Evolutionary conservation across 148 eudicot species (phyloP), one percentile per base, ranked within the genome.

Genomic region (Camellia japonica): DNA sequence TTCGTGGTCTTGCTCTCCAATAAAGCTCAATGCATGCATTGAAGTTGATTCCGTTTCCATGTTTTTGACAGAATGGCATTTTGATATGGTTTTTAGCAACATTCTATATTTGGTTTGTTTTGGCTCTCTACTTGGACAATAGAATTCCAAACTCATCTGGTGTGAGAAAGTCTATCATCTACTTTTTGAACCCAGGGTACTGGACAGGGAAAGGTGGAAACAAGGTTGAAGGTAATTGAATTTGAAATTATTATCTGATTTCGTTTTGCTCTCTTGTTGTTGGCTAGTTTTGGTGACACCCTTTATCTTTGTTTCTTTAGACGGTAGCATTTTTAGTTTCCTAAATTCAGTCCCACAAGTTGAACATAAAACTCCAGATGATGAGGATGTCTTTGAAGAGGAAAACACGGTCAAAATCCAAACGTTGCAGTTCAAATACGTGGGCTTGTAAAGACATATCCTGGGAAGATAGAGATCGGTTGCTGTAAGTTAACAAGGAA

Each of bases 121-220:
- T 93, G 87, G 97, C 98, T 62, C 86, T 95, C 74, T 95, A 95
- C 89, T 90, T 95, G 12, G 97, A 93, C 86, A 93, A 95, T 81
- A 90, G 91, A 67, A 75, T 93, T 51, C 94, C 97, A 20, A 91
- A 92, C 82, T 78, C 91, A 56, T 86, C 89, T 82, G 97, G 98
- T 74, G 94, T 93, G 73, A 87, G 98, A 75, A 95, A 95, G 79
- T 84, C 95, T 7, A 42, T 81, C 49, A 80, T 88, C 76, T 95
- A 95, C 86, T 95, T 90, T 78, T 60, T 95, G 61, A 90, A 82
- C 73, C 97, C 92, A 61, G 80, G 92, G 43, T 95, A 95, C 79
- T 95, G 97, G 97, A 87, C 88, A 3, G 96, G 98, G 72, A 87
- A 80, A 82, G 92, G 90, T 66, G 94, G 91, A 83, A 88, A 84